These are phyloP conservation scores for Tephrocybe rancida DNA, from an alignment of 768 basidiomycete species.

Conservation along the genomic window DNA sequence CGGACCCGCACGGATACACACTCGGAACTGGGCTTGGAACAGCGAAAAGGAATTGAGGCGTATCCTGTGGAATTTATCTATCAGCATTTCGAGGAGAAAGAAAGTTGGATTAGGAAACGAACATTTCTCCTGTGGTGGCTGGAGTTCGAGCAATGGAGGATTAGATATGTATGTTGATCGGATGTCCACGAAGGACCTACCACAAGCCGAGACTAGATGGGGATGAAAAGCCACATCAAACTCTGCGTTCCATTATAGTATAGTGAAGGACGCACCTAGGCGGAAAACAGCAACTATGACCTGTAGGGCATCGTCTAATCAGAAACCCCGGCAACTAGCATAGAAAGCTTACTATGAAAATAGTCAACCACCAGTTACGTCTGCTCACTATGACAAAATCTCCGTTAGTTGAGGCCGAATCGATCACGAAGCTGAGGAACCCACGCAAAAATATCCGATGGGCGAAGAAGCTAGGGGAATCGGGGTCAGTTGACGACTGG, in stretches of 20 bases:
- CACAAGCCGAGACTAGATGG: slow-evolving; percentile 18
- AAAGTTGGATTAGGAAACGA: neutral
- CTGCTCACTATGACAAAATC: slow-evolving; percentile 19
- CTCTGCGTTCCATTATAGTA: no score
- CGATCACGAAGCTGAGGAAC: neutral
- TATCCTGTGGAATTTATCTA: slow-evolving; percentile 16
- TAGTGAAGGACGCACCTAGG: slow-evolving; percentile 15
- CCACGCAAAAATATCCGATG: slow-evolving; percentile 33
- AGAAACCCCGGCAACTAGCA: no score
- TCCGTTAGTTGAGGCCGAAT: neutral
- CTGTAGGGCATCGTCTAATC: slow-evolving; percentile 12
- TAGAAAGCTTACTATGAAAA: slow-evolving; percentile 22
- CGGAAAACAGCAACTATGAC: slow-evolving; percentile 21
- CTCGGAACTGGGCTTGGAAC: slow-evolving; percentile 19
- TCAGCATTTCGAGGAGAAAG: neutral
- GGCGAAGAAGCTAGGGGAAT: slow-evolving; percentile 30
- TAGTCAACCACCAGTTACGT: slow-evolving; percentile 20
- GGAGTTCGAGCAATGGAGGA: neutral
- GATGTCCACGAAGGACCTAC: slow-evolving; percentile 9
- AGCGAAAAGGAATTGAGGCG: slow-evolving; percentile 17
- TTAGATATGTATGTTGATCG: neutral
- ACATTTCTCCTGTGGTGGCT: slow-evolving; percentile 29
- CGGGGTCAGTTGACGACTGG: neutral
- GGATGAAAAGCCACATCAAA: neutral
- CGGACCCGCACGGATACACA: neutral